phyloP scores from a whole-genome alignment of 169 alveolate genomes.

The Eimeria sp. region DNA sequence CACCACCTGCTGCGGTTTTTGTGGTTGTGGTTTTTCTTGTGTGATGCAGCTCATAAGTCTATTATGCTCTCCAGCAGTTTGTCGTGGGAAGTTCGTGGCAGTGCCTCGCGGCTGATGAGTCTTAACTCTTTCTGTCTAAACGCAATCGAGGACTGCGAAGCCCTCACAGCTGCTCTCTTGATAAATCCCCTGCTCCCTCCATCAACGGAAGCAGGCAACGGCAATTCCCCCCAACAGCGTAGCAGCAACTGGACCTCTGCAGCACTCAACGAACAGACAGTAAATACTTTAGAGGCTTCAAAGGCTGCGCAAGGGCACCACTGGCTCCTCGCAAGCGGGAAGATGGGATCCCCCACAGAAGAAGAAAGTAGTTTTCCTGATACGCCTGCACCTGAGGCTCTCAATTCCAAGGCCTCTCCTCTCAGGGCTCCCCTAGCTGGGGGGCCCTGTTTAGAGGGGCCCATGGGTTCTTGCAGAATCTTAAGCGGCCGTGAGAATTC shows the following conservation, averaged over 20 bases:
- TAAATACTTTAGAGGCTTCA: not conserved
- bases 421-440: not conserved
- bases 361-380: not conserved
- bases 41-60: constrained; percentile 21
- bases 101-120: constrained; percentile 37
- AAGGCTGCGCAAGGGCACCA: not conserved
- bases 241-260: not conserved
- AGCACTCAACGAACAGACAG: not conserved
- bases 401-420: not conserved
- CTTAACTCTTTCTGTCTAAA: not conserved
- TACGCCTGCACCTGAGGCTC: not conserved
- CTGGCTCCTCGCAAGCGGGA: not conserved
- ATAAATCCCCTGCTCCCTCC: not conserved
- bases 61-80: constrained; percentile 38
- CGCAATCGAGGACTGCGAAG: constrained; percentile 6
- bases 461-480: not conserved
- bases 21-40: not conserved
- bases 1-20: not conserved
- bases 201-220: not conserved
- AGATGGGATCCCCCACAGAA: not conserved
- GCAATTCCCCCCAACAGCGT: not conserved
- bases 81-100: constrained; percentile 47
- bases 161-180: constrained; percentile 9
- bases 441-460: not conserved
- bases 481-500: not conserved